Base-by-base conservation (phyloP, 805 yeast species). In the Kregervanrija fluxuum region DNA sequence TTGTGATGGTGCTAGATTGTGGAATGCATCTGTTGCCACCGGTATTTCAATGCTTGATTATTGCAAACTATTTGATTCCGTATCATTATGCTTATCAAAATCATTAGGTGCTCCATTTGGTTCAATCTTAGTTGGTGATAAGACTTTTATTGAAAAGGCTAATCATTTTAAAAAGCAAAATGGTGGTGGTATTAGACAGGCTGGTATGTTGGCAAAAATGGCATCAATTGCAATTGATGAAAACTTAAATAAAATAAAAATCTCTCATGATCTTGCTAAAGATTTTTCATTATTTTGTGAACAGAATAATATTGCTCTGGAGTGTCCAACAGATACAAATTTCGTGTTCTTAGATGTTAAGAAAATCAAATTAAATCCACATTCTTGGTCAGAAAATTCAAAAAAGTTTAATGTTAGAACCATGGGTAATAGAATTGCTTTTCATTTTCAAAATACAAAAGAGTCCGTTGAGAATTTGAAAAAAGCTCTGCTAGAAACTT, bases 81-180 rank as follows among this genome's bases (percentile, higher is more conserved):
- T 90, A 40, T 86, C 95, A 12, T 73, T 90, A 41, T 90, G 97
- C 64, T 66, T 90, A 42, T 87, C 96, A 41, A 90, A 90, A 63
- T 82, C 95, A 5, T 70, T 89, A 56, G 96, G 96, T 48, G 96
- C 96, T 1, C 96, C 97, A 47, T 80, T 90, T 56, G 97, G 97
- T 8, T 83, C 95, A 12, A 78, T 89, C 5, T 70, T 90, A 37
- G 96, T 88, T 35, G 93, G 95, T 35, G 66, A 69, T 38, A 56
- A 60, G 35, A 66, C 68, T 41, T 73, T 80, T 54, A 81, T 88
- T 49, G 66, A 70, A 54, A 80, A 78, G 57, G 87, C 93, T 36
- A 82, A 80, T 60, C 95, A 89, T 66, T 84, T 89, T 69, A 83
- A 85, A 54, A 90, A 90, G 58, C 96, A 90, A 67, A 77, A 79